Evolutionary conservation across 805 yeast species (phyloP).

Genomic region (Metschnikowia anglica): DNA sequence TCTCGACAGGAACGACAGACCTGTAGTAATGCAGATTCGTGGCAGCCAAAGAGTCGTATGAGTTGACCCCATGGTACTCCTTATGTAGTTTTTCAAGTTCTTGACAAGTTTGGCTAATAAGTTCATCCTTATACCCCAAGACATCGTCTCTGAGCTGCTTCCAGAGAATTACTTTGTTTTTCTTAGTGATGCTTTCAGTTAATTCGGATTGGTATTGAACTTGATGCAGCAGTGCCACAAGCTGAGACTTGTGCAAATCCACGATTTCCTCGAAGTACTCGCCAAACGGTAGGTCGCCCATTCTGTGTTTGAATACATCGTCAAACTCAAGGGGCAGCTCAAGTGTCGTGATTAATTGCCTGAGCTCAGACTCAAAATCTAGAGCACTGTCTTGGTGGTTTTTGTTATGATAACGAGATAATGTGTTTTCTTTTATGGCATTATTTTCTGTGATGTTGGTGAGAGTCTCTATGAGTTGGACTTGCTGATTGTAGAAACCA

Average conservation of each 20-base stretch:
- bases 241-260: constrained; percentile 24
- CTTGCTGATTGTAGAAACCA: constrained; percentile 32
- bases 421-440: constrained; percentile 16
- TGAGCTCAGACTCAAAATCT: constrained; percentile 34
- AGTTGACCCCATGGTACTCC: constrained; percentile 29
- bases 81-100: constrained; percentile 30
- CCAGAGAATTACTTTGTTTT: constrained; percentile 35
- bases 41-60: constrained; percentile 11
- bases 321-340: constrained; percentile 39
- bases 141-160: constrained; percentile 31
- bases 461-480: constrained; percentile 34
- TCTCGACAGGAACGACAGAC: constrained; percentile 24
- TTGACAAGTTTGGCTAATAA: constrained; percentile 27
- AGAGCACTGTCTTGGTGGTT: background rate
- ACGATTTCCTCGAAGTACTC: constrained; percentile 24
- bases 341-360: constrained; percentile 28
- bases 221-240: constrained; percentile 29
- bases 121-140: constrained; percentile 24
- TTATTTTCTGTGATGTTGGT: constrained; percentile 34
- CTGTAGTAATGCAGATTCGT: constrained; percentile 27
- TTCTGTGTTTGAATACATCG: constrained; percentile 21
- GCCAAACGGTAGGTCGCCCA: constrained; percentile 24
- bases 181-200: constrained; percentile 21
- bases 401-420: constrained; percentile 3
- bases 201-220: constrained; percentile 31